Evolutionary conservation across 2,329 filamentous ascomycete genomes (phyloP).

Genomic region (Aquanectria penicillioides): DNA sequence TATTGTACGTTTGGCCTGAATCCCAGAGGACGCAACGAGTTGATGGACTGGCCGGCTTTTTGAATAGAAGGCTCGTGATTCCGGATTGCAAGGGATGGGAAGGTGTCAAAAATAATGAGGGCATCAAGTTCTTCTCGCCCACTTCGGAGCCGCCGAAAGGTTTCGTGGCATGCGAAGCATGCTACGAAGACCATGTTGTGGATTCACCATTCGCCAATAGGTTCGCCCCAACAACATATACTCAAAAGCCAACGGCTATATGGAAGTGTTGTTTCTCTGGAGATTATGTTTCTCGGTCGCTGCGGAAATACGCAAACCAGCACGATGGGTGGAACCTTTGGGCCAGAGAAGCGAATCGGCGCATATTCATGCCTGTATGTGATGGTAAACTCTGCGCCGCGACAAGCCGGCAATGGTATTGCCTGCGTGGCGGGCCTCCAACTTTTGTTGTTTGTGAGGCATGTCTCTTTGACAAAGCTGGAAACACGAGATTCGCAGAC

Average conservation of each 20-base stretch:
- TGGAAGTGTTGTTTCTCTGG: neutral
- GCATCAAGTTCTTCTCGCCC: neutral
- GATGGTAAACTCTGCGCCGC: neutral
- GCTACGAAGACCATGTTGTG: neutral
- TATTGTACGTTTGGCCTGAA: neutral
- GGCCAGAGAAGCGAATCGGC: neutral
- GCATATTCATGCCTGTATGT: neutral
- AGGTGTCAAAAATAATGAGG: neutral
- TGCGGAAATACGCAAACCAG: neutral
- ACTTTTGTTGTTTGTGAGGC: neutral
- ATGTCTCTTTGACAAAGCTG: neutral
- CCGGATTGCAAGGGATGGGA: neutral
- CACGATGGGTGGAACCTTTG: neutral
- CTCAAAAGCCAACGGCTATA: neutral
- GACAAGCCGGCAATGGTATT: neutral
- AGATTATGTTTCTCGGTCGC: neutral
- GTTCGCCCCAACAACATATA: neutral
- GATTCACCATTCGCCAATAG: neutral
- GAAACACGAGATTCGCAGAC: neutral
- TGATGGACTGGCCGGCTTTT: neutral
- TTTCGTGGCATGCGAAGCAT: neutral
- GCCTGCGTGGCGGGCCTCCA: neutral
- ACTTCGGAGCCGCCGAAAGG: neutral
- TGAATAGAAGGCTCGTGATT: neutral
- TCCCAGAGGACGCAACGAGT: neutral